Base-by-base conservation (phyloP, 306 rosid species). In the Acacia confusa region DNA sequence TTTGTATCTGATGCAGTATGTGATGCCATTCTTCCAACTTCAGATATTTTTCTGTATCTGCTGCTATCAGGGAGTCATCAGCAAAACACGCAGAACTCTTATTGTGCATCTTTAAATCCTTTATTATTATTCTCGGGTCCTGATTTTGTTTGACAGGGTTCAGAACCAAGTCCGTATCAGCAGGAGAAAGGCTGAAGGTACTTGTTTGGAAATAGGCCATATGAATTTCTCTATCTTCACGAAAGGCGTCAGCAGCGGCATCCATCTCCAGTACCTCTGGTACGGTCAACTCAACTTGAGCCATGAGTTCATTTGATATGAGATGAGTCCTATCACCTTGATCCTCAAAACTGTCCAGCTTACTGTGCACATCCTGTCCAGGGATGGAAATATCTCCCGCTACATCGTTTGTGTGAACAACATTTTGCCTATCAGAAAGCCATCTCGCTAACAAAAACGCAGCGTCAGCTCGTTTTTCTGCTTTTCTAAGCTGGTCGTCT, bases 361-460 rank as follows among this genome's bases (percentile, higher is more conserved):
- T 52, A 48, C 72, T 79, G 38, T 83, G 89, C 71, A 47, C 28
- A 72, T 78, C 88, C 77, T 78, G 70, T 61, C 82, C 80, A 61
- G 74, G 69, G 73, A 75, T 81, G 72, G 85, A 79, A 75, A 82
- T 79, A 38, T 74, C 79, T 60, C 77, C 71, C n/a, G 48, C 81
- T 17, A 34, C 74, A 82, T 50, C 81, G 74, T 84, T 81, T 55
- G 58, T 52, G 36, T 68, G 86, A 79, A 80, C 79, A 67, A 64
- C 84, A 73, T 86, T 83, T 38, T 72, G 70, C 77, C 78, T 2
- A 82, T 91, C 89, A 73, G 79, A 85, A 77, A 90, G 88, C 94
- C 97, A 87, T 78, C 88, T 88, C 64, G 81, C 88, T 34, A 88
- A 88, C 44, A 83, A 71, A 38, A 87, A 87, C 67, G 90, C 91